Evolutionary conservation across 2,329 filamentous ascomycete genomes (phyloP), one percentile per base, ranked within the genome.

Genomic region (Grosmannia serpens): DNA sequence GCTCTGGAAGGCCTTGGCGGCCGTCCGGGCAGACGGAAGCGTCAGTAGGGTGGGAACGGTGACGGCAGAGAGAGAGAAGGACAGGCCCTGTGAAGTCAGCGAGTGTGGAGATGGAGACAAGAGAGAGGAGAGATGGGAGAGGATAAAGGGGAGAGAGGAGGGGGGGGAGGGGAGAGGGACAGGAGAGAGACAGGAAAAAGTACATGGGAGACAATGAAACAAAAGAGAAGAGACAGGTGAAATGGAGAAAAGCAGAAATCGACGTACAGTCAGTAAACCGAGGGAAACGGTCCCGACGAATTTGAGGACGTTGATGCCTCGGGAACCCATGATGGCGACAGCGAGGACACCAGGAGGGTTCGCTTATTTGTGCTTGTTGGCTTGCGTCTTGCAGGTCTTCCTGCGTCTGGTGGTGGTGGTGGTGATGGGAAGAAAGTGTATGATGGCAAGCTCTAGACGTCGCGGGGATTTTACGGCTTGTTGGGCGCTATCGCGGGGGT

Each of bases 201-300:
- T 3, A 26, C 17, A 44, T 7, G 31, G 9, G 10, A 41, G 6
- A 33, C 20, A n/a, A 49, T 9, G 4, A n/a, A 33, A 31, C 24
- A 49, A 35, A 65, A 53, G 3, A 33, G 7, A 2, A 35, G 3
- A 20, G 22, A 31, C 8, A 10, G n/a, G n/a, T n/a, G n/a, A n/a
- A n/a, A n/a, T n/a, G n/a, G 47, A 50, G 38, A 47, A 27, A 22
- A 31, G 41, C 31, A 33, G n/a, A n/a, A n/a, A n/a, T 33, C 20
- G 1, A 38, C 46, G 20, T 82, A 95, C 91, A 60, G 91, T 96
- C 71, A 95, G 75, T 59, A 96, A 80, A 63, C 92, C 92, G 59
- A 96, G 80, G 66, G 88, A 92, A 64, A 95, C 83, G 56, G 90
- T 95, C 68, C 92, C 92, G 65, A 96, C 87, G 71, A 96, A 96